These are phyloP conservation scores for Coemansia guatemalensis DNA, from an alignment of 192 early-diverging fungal genomes.

Conservation along the genomic window DNA sequence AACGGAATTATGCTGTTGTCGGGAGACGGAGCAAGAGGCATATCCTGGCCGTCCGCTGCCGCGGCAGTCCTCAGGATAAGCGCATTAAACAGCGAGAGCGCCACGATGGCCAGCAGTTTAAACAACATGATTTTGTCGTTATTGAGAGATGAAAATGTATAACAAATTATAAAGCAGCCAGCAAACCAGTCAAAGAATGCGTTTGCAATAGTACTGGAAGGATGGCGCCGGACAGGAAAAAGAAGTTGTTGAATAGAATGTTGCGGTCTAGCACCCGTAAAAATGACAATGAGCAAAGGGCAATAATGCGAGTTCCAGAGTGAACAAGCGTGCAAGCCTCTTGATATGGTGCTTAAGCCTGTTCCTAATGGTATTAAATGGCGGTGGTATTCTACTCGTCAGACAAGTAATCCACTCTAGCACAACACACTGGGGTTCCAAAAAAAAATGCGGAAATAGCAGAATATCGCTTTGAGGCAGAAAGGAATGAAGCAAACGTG, in stretches of 20 bases:
- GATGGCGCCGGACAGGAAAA: not conserved
- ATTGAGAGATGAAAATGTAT: not conserved
- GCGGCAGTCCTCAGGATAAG: constrained; percentile 6
- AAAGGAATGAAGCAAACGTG: not conserved
- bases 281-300: no score
- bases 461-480: no score
- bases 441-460: no score
- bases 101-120: not conserved
- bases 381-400: no score
- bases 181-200: not conserved
- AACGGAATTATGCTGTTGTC: constrained; percentile 11
- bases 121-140: constrained; percentile 2
- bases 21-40: not conserved
- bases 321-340: not conserved
- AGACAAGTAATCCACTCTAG: no score
- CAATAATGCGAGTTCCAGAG: not conserved
- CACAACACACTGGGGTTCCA: no score
- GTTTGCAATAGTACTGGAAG: not conserved
- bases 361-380: no score
- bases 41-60: constrained; percentile 3
- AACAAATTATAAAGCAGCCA: not conserved
- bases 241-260: constrained; percentile 2
- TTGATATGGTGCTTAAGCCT: no score
- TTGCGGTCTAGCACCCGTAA: no score
- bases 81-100: constrained; percentile 3